These are phyloP conservation scores for Trichoderma sp. DNA, from an alignment of 2,329 filamentous ascomycete species.

Conservation along the genomic window DNA sequence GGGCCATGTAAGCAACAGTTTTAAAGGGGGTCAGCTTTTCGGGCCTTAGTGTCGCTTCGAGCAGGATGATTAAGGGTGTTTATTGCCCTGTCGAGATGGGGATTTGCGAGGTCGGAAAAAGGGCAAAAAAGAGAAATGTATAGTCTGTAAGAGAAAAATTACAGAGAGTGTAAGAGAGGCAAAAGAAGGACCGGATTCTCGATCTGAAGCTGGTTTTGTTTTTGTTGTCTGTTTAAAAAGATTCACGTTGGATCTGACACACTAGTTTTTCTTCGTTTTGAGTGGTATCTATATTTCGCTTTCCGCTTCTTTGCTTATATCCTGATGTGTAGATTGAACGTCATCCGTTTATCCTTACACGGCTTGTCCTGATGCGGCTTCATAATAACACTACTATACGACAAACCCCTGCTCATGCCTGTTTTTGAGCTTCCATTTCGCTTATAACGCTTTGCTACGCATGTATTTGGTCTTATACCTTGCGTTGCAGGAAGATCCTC, in stretches of 20 bases:
- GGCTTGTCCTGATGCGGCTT: neutral
- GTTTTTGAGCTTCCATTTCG: neutral
- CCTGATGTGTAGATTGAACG: neutral
- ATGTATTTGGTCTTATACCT: neutral
- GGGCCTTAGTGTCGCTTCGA: neutral
- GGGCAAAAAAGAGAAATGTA: neutral
- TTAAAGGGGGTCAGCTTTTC: too few relatives aligned
- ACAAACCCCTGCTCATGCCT: neutral
- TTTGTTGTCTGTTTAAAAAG: too few relatives aligned
- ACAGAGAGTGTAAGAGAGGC: neutral
- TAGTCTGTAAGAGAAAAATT: neutral
- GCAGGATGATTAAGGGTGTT: neutral
- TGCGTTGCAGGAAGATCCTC: neutral
- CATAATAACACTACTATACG: neutral
- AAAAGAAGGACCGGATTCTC: too few relatives aligned
- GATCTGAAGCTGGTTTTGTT: too few relatives aligned
- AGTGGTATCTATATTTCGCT: constrained; percentile 1
- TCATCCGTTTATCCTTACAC: too few relatives aligned
- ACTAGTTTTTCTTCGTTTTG: neutral
- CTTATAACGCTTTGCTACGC: neutral
- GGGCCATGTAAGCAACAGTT: neutral
- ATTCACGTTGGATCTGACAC: neutral
- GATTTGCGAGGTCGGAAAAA: neutral
- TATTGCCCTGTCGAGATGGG: neutral
- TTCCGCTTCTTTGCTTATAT: neutral